Evolutionary conservation across 306 rosid genomes (phyloP), one percentile per base, ranked within the genome.

Genomic region (Parietaria judaica): DNA sequence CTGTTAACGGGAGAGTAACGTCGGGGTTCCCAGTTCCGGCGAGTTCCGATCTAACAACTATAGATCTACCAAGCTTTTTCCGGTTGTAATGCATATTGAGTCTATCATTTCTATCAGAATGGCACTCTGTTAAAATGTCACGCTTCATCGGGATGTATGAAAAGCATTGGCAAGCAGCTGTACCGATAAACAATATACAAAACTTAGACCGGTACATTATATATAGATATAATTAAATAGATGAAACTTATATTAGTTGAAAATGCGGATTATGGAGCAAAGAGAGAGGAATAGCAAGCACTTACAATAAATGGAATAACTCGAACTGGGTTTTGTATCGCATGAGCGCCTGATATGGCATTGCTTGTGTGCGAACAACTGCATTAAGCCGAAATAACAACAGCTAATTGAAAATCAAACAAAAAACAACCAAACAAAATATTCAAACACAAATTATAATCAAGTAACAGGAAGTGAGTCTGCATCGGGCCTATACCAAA

Each of bases 31-130:
- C 91, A 36, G 77, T 66, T 66, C 77, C 71, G 31, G 80, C 69
- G 74, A 81, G 74, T 72, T 79, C 87, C 57, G 84, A 84, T 66
- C 81, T 85, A 44, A 66, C 88, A 83, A 76, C 72, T 38, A 76
- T 52, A 61, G 46, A 60, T 66, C 88, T 74, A 10, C 64, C 31
- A 37, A 68, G 49, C 60, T 72, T 74, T 65, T 70, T 55, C 47
- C 46, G 75, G 60, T 46, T 51, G 67, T 14, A 64, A 31, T 64
- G 56, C 56, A 74, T 66, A 51, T 44, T 61, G 38, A 74, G 38
- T 49, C 68, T 76, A 66, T 66, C 55, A 43, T 49, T 72, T 51
- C 74, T 56, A 73, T 66, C 66, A 73, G 67, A 16, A 12, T 45
- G 68, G 36, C 51, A 49, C 85, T 70, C 6, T 0, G 65, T 11